Evolutionary conservation across 2,329 filamentous ascomycete species (phyloP), one percentile per base, ranked within the genome.

Genomic region (Sclerotinia nivalis): DNA sequence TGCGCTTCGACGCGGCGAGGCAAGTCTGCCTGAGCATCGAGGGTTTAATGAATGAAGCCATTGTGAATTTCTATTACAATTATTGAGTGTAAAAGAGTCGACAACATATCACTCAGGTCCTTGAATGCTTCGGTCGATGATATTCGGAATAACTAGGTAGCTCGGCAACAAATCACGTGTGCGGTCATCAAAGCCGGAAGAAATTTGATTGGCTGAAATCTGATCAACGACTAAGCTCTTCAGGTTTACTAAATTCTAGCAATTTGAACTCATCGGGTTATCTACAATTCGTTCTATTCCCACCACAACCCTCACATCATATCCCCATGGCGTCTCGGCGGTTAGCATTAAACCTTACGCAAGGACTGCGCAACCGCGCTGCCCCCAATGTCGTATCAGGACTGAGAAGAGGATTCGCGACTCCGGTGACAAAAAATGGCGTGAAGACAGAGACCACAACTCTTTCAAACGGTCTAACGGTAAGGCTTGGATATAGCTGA

Each of bases 401-500:
- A 76, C 85, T 96, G 83, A 91, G 89, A 83, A 89, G 95, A 86
- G 91, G 92, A 81, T 93, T 97, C 81, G 95, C 95, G 79, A 95
- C 94, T 76, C 94, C 95, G 78, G 90, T 96, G 72, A 81, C 83
- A 69, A 83, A 83, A 74, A 78, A 82, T 75, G 87, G 90, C 83
- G 85, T 89, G 86, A 95, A 92, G 86, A 97, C 94, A 78, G 91
- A 98, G 87, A 94, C 92, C 79, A 98, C 96, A 74, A 99, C 96
- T 69, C 88, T 99, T 81, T 92, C 91, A 85, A 99, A 98, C 87
- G 96, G 96, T 82, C 88, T 99, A 86, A 99, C 96, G 79, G 95
- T 97, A 86, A 72, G 75, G 61, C 58, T 22, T 37, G 59, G 43
- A 52, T 54, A 25, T 58, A 31, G 18, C 34, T 58, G 54, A 52